Conservation (phyloP, 2,329 filamentous ascomycete species). For the Ophiostoma tasmaniense region DNA sequence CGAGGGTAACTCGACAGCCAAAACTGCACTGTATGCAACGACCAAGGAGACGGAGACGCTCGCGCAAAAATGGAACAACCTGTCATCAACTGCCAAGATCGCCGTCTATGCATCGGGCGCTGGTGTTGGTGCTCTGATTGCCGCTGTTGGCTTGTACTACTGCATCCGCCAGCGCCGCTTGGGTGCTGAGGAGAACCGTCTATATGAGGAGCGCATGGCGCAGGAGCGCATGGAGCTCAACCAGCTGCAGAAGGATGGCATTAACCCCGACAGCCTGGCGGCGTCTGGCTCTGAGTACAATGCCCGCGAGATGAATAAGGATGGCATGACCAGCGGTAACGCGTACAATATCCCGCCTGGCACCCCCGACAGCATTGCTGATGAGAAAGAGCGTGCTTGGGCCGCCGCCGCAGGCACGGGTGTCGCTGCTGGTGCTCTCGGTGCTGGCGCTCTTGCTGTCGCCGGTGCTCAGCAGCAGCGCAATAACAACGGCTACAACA, state of each 20-base stretch:
- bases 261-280: constrained; percentile 40
- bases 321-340: constrained; percentile 24
- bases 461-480: constrained; percentile 25
- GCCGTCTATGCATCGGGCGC: constrained; percentile 44
- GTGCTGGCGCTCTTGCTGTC: constrained; percentile 21
- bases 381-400: constrained; percentile 25
- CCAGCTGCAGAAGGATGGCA: constrained; percentile 38
- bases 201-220: constrained; percentile 36
- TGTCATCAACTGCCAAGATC: constrained; percentile 42
- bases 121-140: constrained; percentile 36
- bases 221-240: constrained; percentile 45
- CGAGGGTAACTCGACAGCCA: constrained; percentile 48
- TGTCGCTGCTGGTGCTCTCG: constrained; percentile 21
- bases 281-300: constrained; percentile 32
- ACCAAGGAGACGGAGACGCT: constrained; percentile 34
- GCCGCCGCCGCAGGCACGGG: constrained; percentile 21
- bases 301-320: constrained; percentile 28
- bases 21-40: constrained; percentile 34
- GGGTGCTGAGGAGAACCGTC: constrained; percentile 43
- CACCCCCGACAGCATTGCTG: constrained; percentile 24
- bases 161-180: constrained; percentile 47
- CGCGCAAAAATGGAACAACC: constrained; percentile 45
- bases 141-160: constrained; percentile 40
- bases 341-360: constrained; percentile 28
- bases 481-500: constrained; percentile 15